Conservation (phyloP, 1,139 yeast genomes). For the Sugiyamaella sp. region DNA sequence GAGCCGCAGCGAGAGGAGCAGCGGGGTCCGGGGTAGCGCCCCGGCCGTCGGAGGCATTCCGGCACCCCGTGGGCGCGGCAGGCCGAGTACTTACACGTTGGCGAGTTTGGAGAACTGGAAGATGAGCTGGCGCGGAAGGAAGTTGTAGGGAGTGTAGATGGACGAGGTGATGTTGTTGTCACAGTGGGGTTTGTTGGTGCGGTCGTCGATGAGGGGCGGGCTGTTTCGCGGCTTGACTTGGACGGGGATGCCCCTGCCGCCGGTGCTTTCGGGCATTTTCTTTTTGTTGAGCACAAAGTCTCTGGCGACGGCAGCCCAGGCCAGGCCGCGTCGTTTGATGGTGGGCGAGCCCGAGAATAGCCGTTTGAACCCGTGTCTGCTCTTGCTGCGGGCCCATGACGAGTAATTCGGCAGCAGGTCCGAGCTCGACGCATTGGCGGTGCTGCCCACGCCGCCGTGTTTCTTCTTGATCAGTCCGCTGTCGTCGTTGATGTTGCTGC, state of each 20-base stretch:
- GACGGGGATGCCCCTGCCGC: constrained; percentile 80
- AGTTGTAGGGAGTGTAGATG: constrained; percentile 77
- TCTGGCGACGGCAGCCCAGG: constrained; percentile 16
- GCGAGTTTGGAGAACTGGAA: constrained; percentile 95
- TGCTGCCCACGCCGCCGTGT: background rate
- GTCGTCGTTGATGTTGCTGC: constrained; percentile 11
- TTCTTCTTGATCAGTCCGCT: constrained; percentile 16
- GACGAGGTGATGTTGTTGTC: constrained; percentile 81
- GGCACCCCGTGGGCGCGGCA: background rate
- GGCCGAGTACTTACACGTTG: constrained; percentile 52
- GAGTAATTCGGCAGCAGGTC: constrained; percentile 34
- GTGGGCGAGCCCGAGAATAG: constrained; percentile 11
- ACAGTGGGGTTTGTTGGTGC: constrained; percentile 64
- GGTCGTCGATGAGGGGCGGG: constrained; percentile 57
- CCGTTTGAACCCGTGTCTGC: constrained; percentile 5
- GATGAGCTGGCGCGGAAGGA: constrained; percentile 81
- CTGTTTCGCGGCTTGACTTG: constrained; percentile 37
- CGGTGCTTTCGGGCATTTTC: constrained; percentile 55
- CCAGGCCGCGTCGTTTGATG: constrained; percentile 6
- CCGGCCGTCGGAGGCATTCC: constrained; percentile 1
- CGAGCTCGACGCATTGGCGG: constrained; percentile 25
- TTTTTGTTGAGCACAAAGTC: constrained; percentile 49
- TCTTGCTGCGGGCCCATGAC: constrained; percentile 35
- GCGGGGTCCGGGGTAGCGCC: constrained; percentile 1
- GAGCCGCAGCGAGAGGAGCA: constrained; percentile 3